Evolutionary conservation across 2,329 filamentous ascomycete genomes (phyloP).

Genomic region (Alternaria alternata): DNA sequence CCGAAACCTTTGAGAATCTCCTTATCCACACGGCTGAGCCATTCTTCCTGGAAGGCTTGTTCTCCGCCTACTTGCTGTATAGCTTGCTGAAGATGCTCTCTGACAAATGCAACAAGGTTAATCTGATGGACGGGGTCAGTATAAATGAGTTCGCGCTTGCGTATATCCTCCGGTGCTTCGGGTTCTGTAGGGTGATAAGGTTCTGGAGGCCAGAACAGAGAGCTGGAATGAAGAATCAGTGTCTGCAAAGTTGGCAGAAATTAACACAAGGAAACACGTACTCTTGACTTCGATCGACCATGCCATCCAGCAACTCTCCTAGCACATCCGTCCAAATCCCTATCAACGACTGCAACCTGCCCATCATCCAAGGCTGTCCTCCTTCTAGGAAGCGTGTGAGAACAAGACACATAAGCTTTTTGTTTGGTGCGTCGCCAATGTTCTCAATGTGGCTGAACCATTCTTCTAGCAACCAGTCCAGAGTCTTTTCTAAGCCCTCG

Average conservation of each 20-base stretch:
- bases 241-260: neutral
- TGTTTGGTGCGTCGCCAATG: slow-evolving; percentile 70
- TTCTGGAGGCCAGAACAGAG: slow-evolving; percentile 52
- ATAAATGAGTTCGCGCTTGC: slow-evolving; percentile 60
- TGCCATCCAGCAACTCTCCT: slow-evolving; percentile 69
- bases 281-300: slow-evolving; percentile 55
- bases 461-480: slow-evolving; percentile 62
- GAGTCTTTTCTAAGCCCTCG: slow-evolving; percentile 38
- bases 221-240: slow-evolving; percentile 37
- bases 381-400: slow-evolving; percentile 76
- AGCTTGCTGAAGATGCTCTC: slow-evolving; percentile 66
- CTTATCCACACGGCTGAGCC: slow-evolving; percentile 76
- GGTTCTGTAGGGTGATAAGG: slow-evolving; percentile 39
- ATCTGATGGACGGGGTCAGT: slow-evolving; percentile 74
- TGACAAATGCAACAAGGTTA: slow-evolving; percentile 70
- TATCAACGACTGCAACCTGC: slow-evolving; percentile 75
- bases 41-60: slow-evolving; percentile 71
- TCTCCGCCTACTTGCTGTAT: slow-evolving; percentile 70
- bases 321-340: slow-evolving; percentile 78
- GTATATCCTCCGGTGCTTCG: slow-evolving; percentile 56
- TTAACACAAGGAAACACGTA: slow-evolving; percentile 24
- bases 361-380: slow-evolving; percentile 65
- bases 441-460: slow-evolving; percentile 74
- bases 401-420: slow-evolving; percentile 77
- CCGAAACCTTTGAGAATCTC: slow-evolving; percentile 73